phyloP scores from a whole-genome alignment of 352 stramenopile genomes.

The Sclerospora graminicola region DNA sequence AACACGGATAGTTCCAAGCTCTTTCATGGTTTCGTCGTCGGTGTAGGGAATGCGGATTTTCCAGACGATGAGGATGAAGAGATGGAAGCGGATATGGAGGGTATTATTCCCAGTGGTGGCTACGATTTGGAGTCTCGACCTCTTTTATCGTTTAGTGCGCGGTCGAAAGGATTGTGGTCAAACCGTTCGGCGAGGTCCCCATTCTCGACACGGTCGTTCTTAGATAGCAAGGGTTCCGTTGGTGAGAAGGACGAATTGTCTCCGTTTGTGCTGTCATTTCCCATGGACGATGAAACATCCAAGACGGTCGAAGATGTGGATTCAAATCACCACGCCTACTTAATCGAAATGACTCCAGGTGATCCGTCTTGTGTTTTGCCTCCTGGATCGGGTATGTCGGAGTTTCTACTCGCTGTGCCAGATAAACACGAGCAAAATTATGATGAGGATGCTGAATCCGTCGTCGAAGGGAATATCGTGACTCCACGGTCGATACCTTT shows the following conservation, averaged over 20 bases:
- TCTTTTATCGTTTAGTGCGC: constrained; percentile 27
- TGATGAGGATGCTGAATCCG: constrained; percentile 22
- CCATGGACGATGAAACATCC: constrained; percentile 53
- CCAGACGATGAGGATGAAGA: constrained; percentile 19
- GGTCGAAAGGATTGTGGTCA: constrained; percentile 35
- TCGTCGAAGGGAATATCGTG: constrained; percentile 9
- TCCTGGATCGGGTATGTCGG: constrained; percentile 24
- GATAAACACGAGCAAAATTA: constrained; percentile 25
- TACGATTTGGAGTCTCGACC: constrained; percentile 33
- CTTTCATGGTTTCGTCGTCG: constrained; percentile 68
- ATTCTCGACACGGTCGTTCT: constrained; percentile 29
- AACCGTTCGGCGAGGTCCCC: constrained; percentile 34
- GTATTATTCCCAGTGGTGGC: constrained; percentile 8
- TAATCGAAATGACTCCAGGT: constrained; percentile 61
- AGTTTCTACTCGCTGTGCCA: constrained; percentile 67
- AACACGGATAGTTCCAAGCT: constrained; percentile 37
- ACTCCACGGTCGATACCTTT: constrained; percentile 25
- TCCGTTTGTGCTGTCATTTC: constrained; percentile 68
- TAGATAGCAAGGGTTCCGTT: constrained; percentile 23
- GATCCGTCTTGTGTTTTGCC: constrained; percentile 33
- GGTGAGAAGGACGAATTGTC: constrained; percentile 25
- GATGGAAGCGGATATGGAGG: constrained; percentile 3
- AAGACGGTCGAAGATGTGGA: constrained; percentile 39
- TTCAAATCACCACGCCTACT: constrained; percentile 52
- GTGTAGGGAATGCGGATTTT: constrained; percentile 45